Conservation (phyloP, 352 stramenopile species). For the Phytophthora nicotianae region DNA sequence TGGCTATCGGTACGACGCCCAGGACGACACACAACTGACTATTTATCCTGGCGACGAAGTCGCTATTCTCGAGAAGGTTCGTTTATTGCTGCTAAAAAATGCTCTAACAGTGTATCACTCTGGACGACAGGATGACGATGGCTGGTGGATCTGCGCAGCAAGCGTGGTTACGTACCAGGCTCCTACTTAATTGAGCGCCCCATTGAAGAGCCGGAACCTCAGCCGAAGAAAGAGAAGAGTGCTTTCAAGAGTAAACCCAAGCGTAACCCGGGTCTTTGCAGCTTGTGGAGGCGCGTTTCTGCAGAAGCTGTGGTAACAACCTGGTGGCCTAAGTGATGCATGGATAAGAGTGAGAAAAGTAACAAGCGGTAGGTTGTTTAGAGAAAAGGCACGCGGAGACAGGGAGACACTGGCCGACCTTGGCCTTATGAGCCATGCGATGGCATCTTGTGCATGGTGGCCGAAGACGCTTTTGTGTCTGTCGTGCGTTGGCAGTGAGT, state of each 20-base stretch:
- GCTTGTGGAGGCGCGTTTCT: conserved; percentile 80
- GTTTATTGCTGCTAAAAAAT: conserved; percentile 4
- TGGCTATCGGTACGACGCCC: conserved; percentile 77
- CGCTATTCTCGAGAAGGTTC: conserved; percentile 76
- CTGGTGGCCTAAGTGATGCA: conserved; percentile 53
- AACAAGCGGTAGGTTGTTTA: conserved; percentile 39
- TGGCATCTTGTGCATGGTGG: conserved; percentile 20
- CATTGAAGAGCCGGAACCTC: conserved; percentile 42
- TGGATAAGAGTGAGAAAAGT: conserved; percentile 22
- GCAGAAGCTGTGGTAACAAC: conserved; percentile 79
- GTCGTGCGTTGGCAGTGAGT: conserved; percentile 23
- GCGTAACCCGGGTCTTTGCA: conserved; percentile 63
- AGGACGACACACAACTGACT: conserved; percentile 84
- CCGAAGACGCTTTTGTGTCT: no score
- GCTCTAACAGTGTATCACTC: conserved; percentile 7
- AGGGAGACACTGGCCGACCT: conserved; percentile 19
- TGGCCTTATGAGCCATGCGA: conserved; percentile 33
- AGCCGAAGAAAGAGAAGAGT: conserved; percentile 40
- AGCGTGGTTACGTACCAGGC: conserved; percentile 80
- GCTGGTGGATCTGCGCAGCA: conserved; percentile 70
- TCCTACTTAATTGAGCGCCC: conserved; percentile 85
- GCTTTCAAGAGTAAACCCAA: conserved; percentile 37
- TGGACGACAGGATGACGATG: conserved; percentile 66
- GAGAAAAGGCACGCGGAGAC: conserved; percentile 27
- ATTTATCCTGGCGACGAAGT: conserved; percentile 83